Evolutionary conservation across 129 eudicot species (phyloP).

Genomic region (Saussurea involucrata): DNA sequence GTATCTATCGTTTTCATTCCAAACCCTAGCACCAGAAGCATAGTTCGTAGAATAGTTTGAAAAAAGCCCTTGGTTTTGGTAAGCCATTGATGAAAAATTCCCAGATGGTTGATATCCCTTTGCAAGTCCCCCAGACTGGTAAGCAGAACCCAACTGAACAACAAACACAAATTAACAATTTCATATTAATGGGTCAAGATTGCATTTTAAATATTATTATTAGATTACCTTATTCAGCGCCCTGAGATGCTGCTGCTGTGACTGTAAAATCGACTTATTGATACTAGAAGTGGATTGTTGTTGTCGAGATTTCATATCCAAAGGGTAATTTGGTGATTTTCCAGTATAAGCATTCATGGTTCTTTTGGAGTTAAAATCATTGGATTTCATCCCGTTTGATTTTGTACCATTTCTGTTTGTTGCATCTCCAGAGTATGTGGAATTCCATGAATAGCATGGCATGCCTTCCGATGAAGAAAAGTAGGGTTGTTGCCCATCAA

Average conservation of each 20-base stretch:
- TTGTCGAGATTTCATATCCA: constrained; percentile 40
- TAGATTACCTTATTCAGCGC: constrained; percentile 53
- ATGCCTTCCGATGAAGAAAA: constrained; percentile 48
- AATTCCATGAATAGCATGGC: constrained; percentile 55
- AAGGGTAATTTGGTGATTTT: constrained; percentile 34
- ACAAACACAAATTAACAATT: not conserved
- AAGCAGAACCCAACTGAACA: constrained; percentile 55
- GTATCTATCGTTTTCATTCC: constrained; percentile 52
- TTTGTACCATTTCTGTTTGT: constrained; percentile 21
- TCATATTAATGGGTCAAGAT: not conserved
- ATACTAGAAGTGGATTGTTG: constrained; percentile 33
- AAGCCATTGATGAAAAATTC: constrained; percentile 38
- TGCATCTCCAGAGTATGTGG: constrained; percentile 33
- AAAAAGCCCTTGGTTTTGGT: constrained; percentile 47
- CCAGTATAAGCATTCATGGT: constrained; percentile 18
- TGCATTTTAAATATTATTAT: not conserved
- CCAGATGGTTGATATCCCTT: constrained; percentile 44
- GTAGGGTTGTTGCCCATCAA: constrained; percentile 52
- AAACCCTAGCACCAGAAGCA: constrained; percentile 43
- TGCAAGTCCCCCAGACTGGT: constrained; percentile 34
- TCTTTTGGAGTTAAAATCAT: constrained; percentile 39
- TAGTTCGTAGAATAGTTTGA: constrained; percentile 42
- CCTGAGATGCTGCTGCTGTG: constrained; percentile 46
- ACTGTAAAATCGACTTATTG: constrained; percentile 37
- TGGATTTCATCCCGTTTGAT: constrained; percentile 42